phyloP scores from a whole-genome alignment of 2,329 filamentous ascomycete genomes.

The Aspergillus pseudonomiae region DNA sequence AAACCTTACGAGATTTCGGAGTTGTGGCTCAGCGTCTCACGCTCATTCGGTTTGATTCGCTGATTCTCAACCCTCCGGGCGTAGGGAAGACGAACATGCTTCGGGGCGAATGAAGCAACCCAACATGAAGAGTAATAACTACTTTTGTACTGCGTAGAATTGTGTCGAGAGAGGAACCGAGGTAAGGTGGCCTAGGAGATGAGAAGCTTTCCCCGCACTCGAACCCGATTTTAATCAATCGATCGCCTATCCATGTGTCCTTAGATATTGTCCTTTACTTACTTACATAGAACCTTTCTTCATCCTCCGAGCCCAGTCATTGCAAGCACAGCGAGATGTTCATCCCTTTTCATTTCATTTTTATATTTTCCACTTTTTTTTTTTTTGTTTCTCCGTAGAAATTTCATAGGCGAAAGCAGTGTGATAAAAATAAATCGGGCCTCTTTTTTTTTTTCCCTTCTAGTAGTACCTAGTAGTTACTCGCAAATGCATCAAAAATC shows the following conservation, averaged over 20 bases:
- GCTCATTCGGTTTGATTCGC: not conserved
- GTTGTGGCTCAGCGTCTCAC: not conserved
- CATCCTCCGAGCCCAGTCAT: not conserved
- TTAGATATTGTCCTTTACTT: too few relatives aligned
- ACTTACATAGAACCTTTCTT: not conserved
- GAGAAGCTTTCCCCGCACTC: constrained; percentile 32
- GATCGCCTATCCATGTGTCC: not conserved
- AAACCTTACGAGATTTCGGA: not conserved
- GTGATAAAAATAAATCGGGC: not conserved
- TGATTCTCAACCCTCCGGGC: not conserved
- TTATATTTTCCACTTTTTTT: not conserved
- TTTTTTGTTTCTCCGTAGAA: not conserved
- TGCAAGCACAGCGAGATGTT: not conserved
- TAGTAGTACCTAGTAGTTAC: constrained; percentile 11
- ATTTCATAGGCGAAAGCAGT: not conserved
- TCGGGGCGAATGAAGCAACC: not conserved
- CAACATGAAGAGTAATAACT: not conserved
- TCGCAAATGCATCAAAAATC: constrained; percentile 25
- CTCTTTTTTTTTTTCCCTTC: constrained; percentile 5
- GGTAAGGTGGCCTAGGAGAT: not conserved
- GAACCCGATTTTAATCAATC: not conserved
- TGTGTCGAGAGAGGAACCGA: not conserved
- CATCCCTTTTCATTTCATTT: not conserved
- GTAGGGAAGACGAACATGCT: not conserved
- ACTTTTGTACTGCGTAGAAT: too few relatives aligned